Conservation (phyloP, 1,139 yeast genomes). For the Pichia inconspicua region DNA sequence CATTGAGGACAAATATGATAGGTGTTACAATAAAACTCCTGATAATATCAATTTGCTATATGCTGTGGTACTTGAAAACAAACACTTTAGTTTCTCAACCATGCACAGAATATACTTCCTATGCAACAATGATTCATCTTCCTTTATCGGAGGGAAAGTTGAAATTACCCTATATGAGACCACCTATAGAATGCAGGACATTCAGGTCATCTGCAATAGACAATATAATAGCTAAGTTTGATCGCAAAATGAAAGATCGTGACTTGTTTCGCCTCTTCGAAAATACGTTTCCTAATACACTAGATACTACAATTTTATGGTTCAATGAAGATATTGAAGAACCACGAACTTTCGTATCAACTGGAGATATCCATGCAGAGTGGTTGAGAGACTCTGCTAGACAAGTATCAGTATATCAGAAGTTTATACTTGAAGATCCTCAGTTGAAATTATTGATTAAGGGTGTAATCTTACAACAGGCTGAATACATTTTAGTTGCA, state of each 20-base stretch:
- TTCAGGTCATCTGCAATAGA: slow-evolving; percentile 61
- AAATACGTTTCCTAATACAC: slow-evolving; percentile 78
- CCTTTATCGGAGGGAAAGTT: slow-evolving; percentile 45
- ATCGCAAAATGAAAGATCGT: slow-evolving; percentile 41
- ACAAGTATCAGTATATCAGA: slow-evolving; percentile 71
- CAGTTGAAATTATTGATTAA: slow-evolving; percentile 44
- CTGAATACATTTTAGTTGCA: slow-evolving; percentile 47
- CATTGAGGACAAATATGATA: background rate
- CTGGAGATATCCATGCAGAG: slow-evolving; percentile 89
- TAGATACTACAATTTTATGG: slow-evolving; percentile 83
- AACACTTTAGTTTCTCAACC: background rate
- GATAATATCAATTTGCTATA: background rate
- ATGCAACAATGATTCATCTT: slow-evolving; percentile 35
- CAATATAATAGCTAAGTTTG: slow-evolving; percentile 47
- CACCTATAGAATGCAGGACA: slow-evolving; percentile 64
- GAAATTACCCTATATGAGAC: slow-evolving; percentile 67
- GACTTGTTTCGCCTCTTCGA: slow-evolving; percentile 73
- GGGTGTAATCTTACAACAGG: slow-evolving; percentile 82
- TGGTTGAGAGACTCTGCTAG: slow-evolving; percentile 85
- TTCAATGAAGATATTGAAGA: slow-evolving; percentile 31
- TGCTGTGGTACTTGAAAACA: background rate
- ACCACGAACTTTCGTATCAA: slow-evolving; percentile 62
- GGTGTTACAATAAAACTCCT: background rate
- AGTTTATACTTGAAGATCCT: slow-evolving; percentile 45
- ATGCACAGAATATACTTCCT: slow-evolving; percentile 35